Evolutionary conservation across 345 rosid species (phyloP), one percentile per base, ranked within the genome.

Genomic region (Boechera stricta): DNA sequence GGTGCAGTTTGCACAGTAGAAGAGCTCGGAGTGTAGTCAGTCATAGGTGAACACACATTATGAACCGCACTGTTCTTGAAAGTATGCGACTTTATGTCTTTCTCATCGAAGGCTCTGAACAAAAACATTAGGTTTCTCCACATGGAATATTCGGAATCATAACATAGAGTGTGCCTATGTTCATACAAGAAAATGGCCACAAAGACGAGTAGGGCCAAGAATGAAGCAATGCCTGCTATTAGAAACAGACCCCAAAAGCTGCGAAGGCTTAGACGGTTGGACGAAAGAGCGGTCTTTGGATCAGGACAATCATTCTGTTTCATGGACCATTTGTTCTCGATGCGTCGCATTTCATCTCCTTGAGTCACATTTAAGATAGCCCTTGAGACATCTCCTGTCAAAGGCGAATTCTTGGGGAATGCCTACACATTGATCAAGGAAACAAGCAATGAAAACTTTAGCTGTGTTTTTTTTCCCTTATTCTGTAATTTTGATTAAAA

Each of bases 231-330:
- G 48, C 81, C 83, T 32, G 80, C 75, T 67, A 87, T 65, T 75
- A 87, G 35, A 69, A 85, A 87, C 2, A 87, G 77, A 4, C 86
- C 89, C 53, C 79, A 81, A 10, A 87, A 87, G 84, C 82, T 82
- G 31, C 72, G 29, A 0, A 84, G 55, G 15, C 77, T 69, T 1
- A 85, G 87, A 49, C 82, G 74, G 48, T 77, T 72, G 0, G 84
- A 73, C 1, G 81, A 72, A 38, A 71, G 75, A 8, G 52, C 1
- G 2, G 71, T 28, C 4, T 2, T 53, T 36, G 58, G 74, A 45
- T 69, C 80, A 64, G 68, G 58, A 53, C 85, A 77, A 3, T 39
- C 32, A 12, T 67, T 64, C 7, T 33, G 16, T 12, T 10, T 47
- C 18, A 28, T 12, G 36, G 61, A 32, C 61, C 54, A 73, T 29